Conservation (phyloP, 73 alveolate genomes). For the Durusdinium trenchii region DNA sequence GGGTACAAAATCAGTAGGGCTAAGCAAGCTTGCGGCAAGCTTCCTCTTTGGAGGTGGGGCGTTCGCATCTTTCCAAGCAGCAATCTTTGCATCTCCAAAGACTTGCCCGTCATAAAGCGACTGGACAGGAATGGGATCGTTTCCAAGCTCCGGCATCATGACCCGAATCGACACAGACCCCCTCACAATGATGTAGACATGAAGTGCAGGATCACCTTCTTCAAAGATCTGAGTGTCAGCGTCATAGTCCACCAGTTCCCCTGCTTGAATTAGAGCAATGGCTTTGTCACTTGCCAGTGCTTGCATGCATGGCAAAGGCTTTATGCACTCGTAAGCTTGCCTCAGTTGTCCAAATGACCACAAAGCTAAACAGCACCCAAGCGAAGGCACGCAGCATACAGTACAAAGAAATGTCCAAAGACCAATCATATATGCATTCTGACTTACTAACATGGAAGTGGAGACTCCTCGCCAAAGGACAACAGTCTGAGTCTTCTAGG, state of each 20-base stretch:
- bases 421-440: no score
- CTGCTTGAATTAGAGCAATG: conserved; percentile 66
- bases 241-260: conserved; percentile 32
- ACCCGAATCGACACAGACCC: conserved; percentile 76
- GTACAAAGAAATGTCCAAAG: no score
- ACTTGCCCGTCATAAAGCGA: conserved; percentile 71
- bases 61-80: conserved; percentile 86
- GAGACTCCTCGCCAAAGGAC: no score
- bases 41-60: no score
- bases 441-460: no score
- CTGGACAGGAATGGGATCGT: conserved; percentile 51
- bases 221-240: conserved; percentile 56
- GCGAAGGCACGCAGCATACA: no score
- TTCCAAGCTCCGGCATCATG: conserved; percentile 51
- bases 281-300: conserved; percentile 80
- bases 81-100: conserved; percentile 85
- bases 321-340: conserved; percentile 25
- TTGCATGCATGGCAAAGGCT: conserved; percentile 35
- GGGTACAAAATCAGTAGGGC: no score
- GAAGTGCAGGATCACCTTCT: conserved; percentile 74
- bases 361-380: no score
- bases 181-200: conserved; percentile 41
- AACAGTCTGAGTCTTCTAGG: no score
- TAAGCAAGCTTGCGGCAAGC: no score
- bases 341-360: no score